Conservation (phyloP, 2,329 filamentous ascomycete genomes). For the Clonostachys sp. region DNA sequence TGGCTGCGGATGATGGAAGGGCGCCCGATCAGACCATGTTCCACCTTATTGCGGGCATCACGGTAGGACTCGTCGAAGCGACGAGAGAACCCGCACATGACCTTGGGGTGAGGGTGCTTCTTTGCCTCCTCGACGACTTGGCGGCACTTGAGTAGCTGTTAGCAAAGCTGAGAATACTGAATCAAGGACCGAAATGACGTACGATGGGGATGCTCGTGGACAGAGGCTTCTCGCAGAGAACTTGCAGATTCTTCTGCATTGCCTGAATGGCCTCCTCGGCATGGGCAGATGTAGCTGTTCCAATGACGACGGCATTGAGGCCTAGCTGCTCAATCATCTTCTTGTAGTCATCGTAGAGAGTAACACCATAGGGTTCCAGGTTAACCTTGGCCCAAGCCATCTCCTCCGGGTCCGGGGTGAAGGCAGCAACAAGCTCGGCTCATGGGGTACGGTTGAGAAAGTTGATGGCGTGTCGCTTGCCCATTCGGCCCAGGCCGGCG, state of each 20-base stretch:
- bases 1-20: slow-evolving; percentile 59
- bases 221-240: slow-evolving; percentile 56
- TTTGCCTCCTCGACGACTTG: slow-evolving; percentile 52
- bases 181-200: slow-evolving; percentile 15
- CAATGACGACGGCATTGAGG: slow-evolving; percentile 38
- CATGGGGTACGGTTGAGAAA: slow-evolving; percentile 37
- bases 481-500: slow-evolving; percentile 47
- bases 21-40: slow-evolving; percentile 52
- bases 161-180: slow-evolving; percentile 51
- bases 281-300: slow-evolving; percentile 44
- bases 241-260: slow-evolving; percentile 48
- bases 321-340: slow-evolving; percentile 49
- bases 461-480: slow-evolving; percentile 44
- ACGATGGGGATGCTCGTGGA: slow-evolving; percentile 56
- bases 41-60: slow-evolving; percentile 48
- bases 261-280: slow-evolving; percentile 52
- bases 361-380: slow-evolving; percentile 36
- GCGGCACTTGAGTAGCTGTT: slow-evolving; percentile 58
- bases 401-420: slow-evolving; percentile 36
- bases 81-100: slow-evolving; percentile 41
- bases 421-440: slow-evolving; percentile 43
- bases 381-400: slow-evolving; percentile 35
- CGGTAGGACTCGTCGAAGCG: slow-evolving; percentile 62
- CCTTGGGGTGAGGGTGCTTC: slow-evolving; percentile 55
- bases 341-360: slow-evolving; percentile 36